Evolutionary conservation across 2,329 filamentous ascomycete genomes (phyloP), one percentile per base, ranked within the genome.

Genomic region (Pyrenophora seminiperda): DNA sequence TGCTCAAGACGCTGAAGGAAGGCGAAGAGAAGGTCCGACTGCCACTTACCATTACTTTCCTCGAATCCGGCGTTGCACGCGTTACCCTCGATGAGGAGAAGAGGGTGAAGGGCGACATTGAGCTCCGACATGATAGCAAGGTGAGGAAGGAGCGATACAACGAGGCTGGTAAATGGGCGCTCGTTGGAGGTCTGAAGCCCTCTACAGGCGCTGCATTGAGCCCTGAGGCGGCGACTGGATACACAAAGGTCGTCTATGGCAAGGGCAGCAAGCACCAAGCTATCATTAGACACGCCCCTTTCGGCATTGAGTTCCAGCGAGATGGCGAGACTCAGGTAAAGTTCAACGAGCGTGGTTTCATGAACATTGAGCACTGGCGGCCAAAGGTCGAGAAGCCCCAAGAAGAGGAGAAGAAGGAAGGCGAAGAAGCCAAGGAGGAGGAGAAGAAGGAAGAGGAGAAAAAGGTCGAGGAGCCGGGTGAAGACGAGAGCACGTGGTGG

Each of bases 361-460:
- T 99, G 73, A 99, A 97, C 67, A 76, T 97, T 71, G 94, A 99
- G 73, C 94, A 99, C 71, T 99, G 94, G 94, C 82, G 94, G 53
- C 82, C 88, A 34, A 96, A 96, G 81, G 75, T 91, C 13, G 92
- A 96, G 46, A 79, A 83, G 58, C 48, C 48, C 1, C 30, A 18
- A 10, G 37, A 47, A 22, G 78, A 80, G 54, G 78, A 80, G 54
- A 77, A 81, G 57, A 75, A 75, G 20, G 75, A 76, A 31, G 83
- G 85, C 48, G 68, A 70, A 41, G 71, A 75, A 19, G 75, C 76
- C 30, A 83, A 85, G 48, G 66, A 70, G 41, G 71, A 77, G 19
- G 71, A 75, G 10, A 57, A 56, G 32, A 72, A 73, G 30, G 75
- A 78, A 46, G 73, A 76, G 41, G 67, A 77, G 38, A 71, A 73